These are phyloP conservation scores for Hypoxylon cercidicola DNA, from an alignment of 495 filamentous ascomycete species.

Conservation along the genomic window DNA sequence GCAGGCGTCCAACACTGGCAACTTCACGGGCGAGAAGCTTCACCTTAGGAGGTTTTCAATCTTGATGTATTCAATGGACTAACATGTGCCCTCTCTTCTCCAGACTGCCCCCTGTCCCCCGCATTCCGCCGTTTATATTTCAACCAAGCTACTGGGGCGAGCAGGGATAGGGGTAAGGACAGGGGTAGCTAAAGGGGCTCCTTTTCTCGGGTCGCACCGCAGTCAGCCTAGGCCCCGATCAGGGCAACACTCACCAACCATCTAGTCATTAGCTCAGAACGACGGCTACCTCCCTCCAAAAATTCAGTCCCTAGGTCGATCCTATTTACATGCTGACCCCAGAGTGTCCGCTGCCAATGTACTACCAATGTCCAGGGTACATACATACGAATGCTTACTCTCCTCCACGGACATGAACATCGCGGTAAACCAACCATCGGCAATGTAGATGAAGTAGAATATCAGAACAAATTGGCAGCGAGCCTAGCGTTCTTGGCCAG, in stretches of 20 bases:
- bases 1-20: too few relatives aligned
- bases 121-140: not conserved
- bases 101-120: too few relatives aligned
- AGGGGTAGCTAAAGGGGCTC: not conserved
- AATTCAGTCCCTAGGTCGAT: too few relatives aligned
- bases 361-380: not conserved
- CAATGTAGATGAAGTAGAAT: constrained; percentile 58
- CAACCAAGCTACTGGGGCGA: constrained; percentile 8
- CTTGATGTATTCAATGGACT: too few relatives aligned
- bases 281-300: too few relatives aligned
- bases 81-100: too few relatives aligned
- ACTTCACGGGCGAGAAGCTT: too few relatives aligned
- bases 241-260: constrained; percentile 11
- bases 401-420: constrained; percentile 58
- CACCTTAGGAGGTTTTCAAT: too few relatives aligned
- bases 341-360: too few relatives aligned
- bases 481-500: constrained; percentile 47
- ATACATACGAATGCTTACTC: too few relatives aligned
- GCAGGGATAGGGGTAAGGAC: constrained; percentile 7
- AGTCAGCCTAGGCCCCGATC: constrained; percentile 13
- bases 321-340: not conserved
- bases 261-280: too few relatives aligned
- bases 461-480: constrained; percentile 45
- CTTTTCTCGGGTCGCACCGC: constrained; percentile 12
- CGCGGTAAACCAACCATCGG: constrained; percentile 57